Evolutionary conservation across 1,284 basidiomycete genomes (phyloP).

Genomic region (Naganishia sp.): DNA sequence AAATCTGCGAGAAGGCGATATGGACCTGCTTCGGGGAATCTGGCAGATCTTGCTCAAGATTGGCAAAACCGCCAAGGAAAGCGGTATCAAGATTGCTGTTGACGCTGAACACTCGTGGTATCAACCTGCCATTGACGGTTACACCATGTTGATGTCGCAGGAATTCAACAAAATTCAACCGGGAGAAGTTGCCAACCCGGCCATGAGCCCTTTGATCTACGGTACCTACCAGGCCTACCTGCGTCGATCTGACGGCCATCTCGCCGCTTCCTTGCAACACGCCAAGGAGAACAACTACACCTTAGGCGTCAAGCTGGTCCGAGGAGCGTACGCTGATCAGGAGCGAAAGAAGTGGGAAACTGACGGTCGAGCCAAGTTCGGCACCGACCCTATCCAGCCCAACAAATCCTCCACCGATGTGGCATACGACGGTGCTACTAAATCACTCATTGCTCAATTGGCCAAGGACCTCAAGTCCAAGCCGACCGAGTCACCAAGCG

Average conservation of each 20-base stretch:
- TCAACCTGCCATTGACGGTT: slow-evolving; percentile 78
- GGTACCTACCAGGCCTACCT: slow-evolving; percentile 85
- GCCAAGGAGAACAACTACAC: slow-evolving; percentile 71
- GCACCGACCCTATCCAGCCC: slow-evolving; percentile 55
- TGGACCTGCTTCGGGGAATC: slow-evolving; percentile 63
- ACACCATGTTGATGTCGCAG: slow-evolving; percentile 70
- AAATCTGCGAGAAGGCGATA: slow-evolving; percentile 56
- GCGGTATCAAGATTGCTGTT: slow-evolving; percentile 61
- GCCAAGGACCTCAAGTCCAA: slow-evolving; percentile 36
- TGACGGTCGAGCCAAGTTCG: slow-evolving; percentile 40
- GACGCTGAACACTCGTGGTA: slow-evolving; percentile 82
- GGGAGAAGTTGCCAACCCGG: slow-evolving; percentile 14
- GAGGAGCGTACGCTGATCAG: slow-evolving; percentile 86
- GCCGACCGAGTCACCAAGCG: slow-evolving; percentile 48
- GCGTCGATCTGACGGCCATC: slow-evolving; percentile 62
- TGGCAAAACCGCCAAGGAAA: slow-evolving; percentile 38
- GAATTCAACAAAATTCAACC: slow-evolving; percentile 66
- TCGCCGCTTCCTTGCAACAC: slow-evolving; percentile 67
- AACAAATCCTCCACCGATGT: slow-evolving; percentile 69
- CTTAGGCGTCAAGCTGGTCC: slow-evolving; percentile 89
- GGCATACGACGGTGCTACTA: slow-evolving; percentile 72
- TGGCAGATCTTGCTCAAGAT: slow-evolving; percentile 62
- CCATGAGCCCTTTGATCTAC: slow-evolving; percentile 65
- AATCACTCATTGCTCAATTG: slow-evolving; percentile 62
- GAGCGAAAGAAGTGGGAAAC: slow-evolving; percentile 59